These are phyloP conservation scores for Fomes fomentarius DNA, from an alignment of 1,284 basidiomycete species.

Conservation along the genomic window DNA sequence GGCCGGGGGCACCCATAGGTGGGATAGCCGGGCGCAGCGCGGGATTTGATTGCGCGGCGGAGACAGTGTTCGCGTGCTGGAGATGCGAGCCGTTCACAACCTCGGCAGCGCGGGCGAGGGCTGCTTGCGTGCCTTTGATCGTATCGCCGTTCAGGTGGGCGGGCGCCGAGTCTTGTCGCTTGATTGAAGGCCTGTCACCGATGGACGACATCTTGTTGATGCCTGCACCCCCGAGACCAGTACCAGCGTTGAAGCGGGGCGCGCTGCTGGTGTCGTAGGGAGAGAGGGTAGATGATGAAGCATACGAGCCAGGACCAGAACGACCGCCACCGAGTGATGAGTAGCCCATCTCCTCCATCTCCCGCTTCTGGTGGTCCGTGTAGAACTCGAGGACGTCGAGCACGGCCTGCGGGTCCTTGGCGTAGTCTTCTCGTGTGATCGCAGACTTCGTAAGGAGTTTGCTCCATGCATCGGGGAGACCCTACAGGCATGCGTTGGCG, in stretches of 20 bases:
- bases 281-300: constrained; percentile 31
- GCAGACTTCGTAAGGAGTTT: constrained; percentile 94
- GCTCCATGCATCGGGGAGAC: constrained; percentile 97
- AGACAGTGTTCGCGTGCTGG: constrained; percentile 44
- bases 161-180: constrained; percentile 64
- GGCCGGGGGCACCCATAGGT: constrained; percentile 27
- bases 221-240: constrained; percentile 74
- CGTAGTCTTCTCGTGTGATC: constrained; percentile 97
- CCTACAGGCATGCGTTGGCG: constrained; percentile 47
- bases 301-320: constrained; percentile 10
- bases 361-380: constrained; percentile 95
- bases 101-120: constrained; percentile 57
- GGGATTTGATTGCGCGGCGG: constrained; percentile 32
- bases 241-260: constrained; percentile 83
- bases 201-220: constrained; percentile 49
- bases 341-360: constrained; percentile 70
- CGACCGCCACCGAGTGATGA: constrained; percentile 19
- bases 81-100: constrained; percentile 64
- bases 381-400: constrained; percentile 98
- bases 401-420: constrained; percentile 95
- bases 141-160: constrained; percentile 49
- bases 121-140: constrained; percentile 49
- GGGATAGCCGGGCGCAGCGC: constrained; percentile 36
- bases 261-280: constrained; percentile 46
- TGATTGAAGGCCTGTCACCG: constrained; percentile 45